Base-by-base conservation (phyloP, 129 eudicot species). In the Tanacetum coccineum region DNA sequence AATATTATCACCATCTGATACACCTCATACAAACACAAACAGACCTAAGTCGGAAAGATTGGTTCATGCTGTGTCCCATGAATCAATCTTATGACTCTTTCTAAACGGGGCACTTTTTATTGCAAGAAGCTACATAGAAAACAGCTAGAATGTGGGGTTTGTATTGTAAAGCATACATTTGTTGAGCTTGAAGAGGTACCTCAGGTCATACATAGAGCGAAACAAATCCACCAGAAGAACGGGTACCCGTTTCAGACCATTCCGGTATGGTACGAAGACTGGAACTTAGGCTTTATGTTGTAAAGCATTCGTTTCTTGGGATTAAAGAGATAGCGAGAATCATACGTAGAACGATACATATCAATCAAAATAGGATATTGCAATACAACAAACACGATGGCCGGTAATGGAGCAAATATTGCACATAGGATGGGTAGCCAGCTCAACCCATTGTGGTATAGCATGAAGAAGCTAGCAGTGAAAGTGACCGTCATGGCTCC, bases 401-500 rank as follows among this genome's bases (percentile, higher is more conserved):
- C 55, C 19, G 68, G 55, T 47, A 64, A 20, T 2, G 3, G 5
- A 21, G 40, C 14, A 64, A 45, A 64, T 44, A 40, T 12, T 42
- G 40, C 13, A 19, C 46, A 42, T 5, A 45, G 36, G 39, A 64
- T 64, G 1, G 68, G 55, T 1, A 64, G 39, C 68, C 68, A 64
- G 46, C 22, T 45, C 39, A 64, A 44, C 32, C 55, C 55, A 2
- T 64, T 64, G 36, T 13, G 39, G 55, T 64, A 64, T 45, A 64
- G 17, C 36, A 64, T 30, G n/a, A 70, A 59, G 75, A 59, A 70
- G 26, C 75, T 59, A n/a, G 67, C 59, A 59, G 59, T 59, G 8
- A 70, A 70, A 46, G 67, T 70, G 3, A 70, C 67, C 67, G 60
- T 59, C 74, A 70, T 45, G 32, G 66, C 30, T 30, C 46, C 74